Percentiles rank a stretch among this genome's conserved stretches.
Evolutionary conservation across 2,329 filamentous ascomycete species (phyloP).

Genomic region (Arthroderma sp.): DNA sequence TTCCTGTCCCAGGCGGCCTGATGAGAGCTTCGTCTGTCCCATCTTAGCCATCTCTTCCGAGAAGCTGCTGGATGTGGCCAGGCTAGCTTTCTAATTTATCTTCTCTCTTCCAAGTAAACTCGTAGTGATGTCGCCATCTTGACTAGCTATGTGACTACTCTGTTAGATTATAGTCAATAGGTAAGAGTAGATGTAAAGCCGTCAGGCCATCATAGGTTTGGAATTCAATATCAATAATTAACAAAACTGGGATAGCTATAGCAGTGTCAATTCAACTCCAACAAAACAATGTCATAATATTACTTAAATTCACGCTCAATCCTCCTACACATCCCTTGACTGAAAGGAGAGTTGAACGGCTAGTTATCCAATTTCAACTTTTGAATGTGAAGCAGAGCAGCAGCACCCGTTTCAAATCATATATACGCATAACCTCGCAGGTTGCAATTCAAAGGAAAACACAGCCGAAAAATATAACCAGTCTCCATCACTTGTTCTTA

Average conservation of each 20-base stretch:
- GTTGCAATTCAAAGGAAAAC: not conserved
- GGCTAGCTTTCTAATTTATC: not conserved
- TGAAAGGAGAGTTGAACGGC: not conserved
- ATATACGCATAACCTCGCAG: too few species aligned
- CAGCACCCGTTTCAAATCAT: not conserved
- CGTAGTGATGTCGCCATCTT: not conserved
- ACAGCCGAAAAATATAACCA: too few species aligned
- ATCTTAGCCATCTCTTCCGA: not conserved
- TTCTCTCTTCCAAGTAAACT: not conserved
- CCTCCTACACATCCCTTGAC: too few species aligned
- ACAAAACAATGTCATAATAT: not conserved
- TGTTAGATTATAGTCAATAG: too few species aligned
- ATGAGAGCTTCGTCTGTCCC: not conserved
- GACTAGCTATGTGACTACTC: too few species aligned
- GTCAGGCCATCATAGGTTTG: too few species aligned
- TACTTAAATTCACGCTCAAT: too few species aligned
- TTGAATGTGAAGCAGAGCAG: not conserved
- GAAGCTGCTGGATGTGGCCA: not conserved
- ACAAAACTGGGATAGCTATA: not conserved
- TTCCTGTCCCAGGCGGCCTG: slow-evolving; percentile 1
- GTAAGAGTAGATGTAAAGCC: too few species aligned
- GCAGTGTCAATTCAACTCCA: too few species aligned
- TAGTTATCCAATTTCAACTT: not conserved
- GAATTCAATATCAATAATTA: not conserved
- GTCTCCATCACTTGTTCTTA: slow-evolving; percentile 5